A percentile compares a stretch with the other conserved stretches of the same genome.
These are phyloP conservation scores for Termitomyces sp. DNA, from an alignment of 768 basidiomycete species.

Conservation along the genomic window DNA sequence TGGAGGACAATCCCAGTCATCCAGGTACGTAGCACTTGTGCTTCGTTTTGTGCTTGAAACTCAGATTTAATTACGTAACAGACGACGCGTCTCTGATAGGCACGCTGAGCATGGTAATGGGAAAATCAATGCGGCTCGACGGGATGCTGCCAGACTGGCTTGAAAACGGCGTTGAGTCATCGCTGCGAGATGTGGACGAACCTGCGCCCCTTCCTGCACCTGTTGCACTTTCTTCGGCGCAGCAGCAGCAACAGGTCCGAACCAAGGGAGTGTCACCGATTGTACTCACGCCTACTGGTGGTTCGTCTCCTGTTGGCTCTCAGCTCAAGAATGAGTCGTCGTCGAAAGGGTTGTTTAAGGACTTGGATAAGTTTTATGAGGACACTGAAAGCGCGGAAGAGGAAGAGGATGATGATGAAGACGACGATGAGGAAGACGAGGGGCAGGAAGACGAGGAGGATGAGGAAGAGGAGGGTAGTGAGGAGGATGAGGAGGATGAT, in stretches of 20 bases:
- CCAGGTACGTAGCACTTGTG: slow-evolving; percentile 26
- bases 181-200: slow-evolving; percentile 68
- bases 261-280: slow-evolving; percentile 41
- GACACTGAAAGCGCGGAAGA: slow-evolving; percentile 35
- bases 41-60: not conserved
- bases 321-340: slow-evolving; percentile 31
- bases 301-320: slow-evolving; percentile 42
- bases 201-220: slow-evolving; percentile 40
- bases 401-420: slow-evolving; percentile 26
- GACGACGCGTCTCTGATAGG: slow-evolving; percentile 53
- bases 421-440: slow-evolving; percentile 29
- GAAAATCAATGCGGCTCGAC: slow-evolving; percentile 52
- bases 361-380: slow-evolving; percentile 79
- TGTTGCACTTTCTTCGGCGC: slow-evolving; percentile 40
- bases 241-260: slow-evolving; percentile 10
- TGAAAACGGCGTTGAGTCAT: slow-evolving; percentile 78
- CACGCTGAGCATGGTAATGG: slow-evolving; percentile 61
- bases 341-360: slow-evolving; percentile 47
- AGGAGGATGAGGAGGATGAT: slow-evolving; percentile 1
- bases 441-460: slow-evolving; percentile 26
- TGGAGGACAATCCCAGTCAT: slow-evolving; percentile 36
- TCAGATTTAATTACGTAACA: slow-evolving; percentile 23
- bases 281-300: slow-evolving; percentile 54
- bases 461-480: slow-evolving; percentile 15
- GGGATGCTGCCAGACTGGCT: slow-evolving; percentile 79